A percentile compares a stretch with the other conserved stretches of the same genome.
Conservation (phyloP, 768 basidiomycete genomes). For the Serendipita indica region DNA sequence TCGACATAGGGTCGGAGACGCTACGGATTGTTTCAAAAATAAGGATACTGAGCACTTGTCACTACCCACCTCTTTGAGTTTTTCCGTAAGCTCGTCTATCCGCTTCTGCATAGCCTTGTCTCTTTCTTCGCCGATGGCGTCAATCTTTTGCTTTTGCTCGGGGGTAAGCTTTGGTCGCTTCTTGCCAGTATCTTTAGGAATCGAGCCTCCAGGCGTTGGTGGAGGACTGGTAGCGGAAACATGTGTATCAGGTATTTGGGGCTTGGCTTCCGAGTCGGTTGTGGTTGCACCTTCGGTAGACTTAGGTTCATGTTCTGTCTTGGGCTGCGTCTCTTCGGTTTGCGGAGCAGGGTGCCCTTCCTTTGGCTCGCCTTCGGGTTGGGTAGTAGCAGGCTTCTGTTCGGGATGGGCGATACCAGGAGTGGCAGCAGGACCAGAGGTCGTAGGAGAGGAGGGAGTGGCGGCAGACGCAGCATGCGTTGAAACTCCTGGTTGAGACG, state of each 20-base stretch:
- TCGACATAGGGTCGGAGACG: slow-evolving; percentile 74
- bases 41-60: slow-evolving; percentile 3
- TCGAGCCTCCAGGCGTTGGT: slow-evolving; percentile 15
- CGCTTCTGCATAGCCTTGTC: slow-evolving; percentile 67
- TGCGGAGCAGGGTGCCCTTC: slow-evolving; percentile 8
- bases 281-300: not conserved
- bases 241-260: slow-evolving; percentile 16
- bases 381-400: slow-evolving; percentile 14
- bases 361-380: not conserved
- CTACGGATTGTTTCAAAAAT: not conserved
- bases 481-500: slow-evolving; percentile 19
- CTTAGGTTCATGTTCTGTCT: not conserved
- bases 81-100: slow-evolving; percentile 54
- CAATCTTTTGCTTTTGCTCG: slow-evolving; percentile 75
- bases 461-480: slow-evolving; percentile 18
- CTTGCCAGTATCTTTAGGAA: slow-evolving; percentile 25
- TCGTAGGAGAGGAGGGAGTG: no score
- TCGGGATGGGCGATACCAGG: slow-evolving; percentile 13
- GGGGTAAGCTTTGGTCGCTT: slow-evolving; percentile 40
- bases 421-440: no score
- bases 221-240: slow-evolving; percentile 14
- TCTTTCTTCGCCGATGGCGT: slow-evolving; percentile 68
- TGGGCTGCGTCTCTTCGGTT: not conserved
- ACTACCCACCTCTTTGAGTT: slow-evolving; percentile 58
- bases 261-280: slow-evolving; percentile 11